Evolutionary conservation across 2,329 filamentous ascomycete species (phyloP), one percentile per base, ranked within the genome.

Genomic region (Phaeoacremonium minimum): DNA sequence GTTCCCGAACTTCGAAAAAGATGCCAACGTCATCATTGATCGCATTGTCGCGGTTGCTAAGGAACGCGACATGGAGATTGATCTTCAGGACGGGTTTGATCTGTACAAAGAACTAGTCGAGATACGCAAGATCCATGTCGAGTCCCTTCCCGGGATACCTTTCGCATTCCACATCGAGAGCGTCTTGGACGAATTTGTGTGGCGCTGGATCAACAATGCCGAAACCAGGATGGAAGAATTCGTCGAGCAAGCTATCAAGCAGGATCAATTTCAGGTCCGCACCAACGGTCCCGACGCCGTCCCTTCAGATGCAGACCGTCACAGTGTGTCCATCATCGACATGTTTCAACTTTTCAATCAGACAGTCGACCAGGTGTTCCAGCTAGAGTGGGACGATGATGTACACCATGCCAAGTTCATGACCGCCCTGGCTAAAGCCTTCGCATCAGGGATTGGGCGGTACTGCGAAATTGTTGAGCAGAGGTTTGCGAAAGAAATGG

Each of bases 401-500:
- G 72, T 95, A 26, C 90, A 95, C 47, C 87, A 95, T 56, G 91
- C 93, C 28, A 88, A 90, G 44, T 98, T 98, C 63, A 97, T 97
- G 90, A 98, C 93, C 13, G 80, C 88, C 3, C 69, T 96, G 13
- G 83, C 90, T 12, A 94, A 89, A 51, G 83, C 85, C 0, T 87
- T 97, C 42, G 84, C 90, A 3, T 73, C 77, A 32, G 90, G 88
- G 14, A 77, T 98, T 32, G 83, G 86, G 11, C 80, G 81, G 48
- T 98, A 98, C 58, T 98, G 93, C 57, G 93, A 98, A 55, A 69
- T 91, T 31, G 71, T 97, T 17, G 93, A 97, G 51, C 80, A 85
- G 48, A 80, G 77, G 45, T 98, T 98, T 52, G 75, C 77, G 19
- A 85, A 77, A 53, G 93, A 98, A 57, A 96, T 98, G 91, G 90